Conservation (phyloP, 768 basidiomycete genomes). For the Calvatia gigantea region DNA sequence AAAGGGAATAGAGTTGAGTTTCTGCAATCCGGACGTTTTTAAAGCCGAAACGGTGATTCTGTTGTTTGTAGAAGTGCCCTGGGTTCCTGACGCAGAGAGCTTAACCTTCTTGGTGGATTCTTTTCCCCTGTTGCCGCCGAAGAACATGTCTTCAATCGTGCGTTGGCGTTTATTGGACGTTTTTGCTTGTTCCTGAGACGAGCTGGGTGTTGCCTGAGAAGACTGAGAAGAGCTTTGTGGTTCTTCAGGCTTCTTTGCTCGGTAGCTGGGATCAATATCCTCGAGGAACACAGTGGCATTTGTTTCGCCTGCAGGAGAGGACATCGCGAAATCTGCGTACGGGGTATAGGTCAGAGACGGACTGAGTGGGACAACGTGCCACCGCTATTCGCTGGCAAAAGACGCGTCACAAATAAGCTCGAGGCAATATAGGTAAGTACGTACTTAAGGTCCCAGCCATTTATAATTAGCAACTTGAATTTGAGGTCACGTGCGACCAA, state of each 20-base stretch:
- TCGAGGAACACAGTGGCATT: slow-evolving; percentile 37
- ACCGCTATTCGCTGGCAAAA: neutral
- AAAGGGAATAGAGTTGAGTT: slow-evolving; percentile 68
- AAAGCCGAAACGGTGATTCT: slow-evolving; percentile 3
- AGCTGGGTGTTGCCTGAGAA: slow-evolving; percentile 5
- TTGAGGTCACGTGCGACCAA: slow-evolving; percentile 5
- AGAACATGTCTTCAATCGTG: slow-evolving; percentile 65
- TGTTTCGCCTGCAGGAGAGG: slow-evolving; percentile 4
- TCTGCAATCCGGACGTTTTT: slow-evolving; percentile 20
- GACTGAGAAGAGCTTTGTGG: neutral
- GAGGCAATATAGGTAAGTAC: neutral
- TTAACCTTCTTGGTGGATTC: slow-evolving; percentile 49
- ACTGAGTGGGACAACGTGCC: neutral
- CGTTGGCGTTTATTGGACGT: slow-evolving; percentile 50
- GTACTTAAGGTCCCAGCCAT: neutral
- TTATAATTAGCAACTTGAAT: neutral
- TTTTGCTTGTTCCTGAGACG: slow-evolving; percentile 7
- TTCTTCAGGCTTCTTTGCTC: neutral
- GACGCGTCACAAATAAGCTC: slow-evolving; percentile 5
- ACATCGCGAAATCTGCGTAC: slow-evolving; percentile 2
- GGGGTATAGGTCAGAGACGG: slow-evolving; percentile 4
- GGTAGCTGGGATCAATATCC: slow-evolving; percentile 33
- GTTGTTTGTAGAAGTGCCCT: neutral
- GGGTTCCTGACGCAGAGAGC: slow-evolving; percentile 21
- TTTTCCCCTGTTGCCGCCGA: slow-evolving; percentile 23